Base-by-base conservation (phyloP, 371 early-diverging fungal species). In the Saksenaea oblongispora region DNA sequence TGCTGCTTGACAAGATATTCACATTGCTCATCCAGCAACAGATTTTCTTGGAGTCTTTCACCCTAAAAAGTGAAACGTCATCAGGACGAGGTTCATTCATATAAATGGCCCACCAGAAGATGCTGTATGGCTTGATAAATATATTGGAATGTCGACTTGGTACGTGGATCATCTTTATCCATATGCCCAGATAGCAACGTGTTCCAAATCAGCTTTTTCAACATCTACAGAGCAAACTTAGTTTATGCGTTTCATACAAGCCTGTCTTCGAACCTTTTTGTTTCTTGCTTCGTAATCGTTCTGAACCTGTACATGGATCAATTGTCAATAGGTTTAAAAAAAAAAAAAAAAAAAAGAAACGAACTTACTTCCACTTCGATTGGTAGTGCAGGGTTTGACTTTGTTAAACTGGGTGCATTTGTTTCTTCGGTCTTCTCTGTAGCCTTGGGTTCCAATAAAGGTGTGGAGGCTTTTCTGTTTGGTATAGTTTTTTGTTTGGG, bases 101-200 rank as follows among this genome's bases (percentile, higher is more conserved):
- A 47, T 22, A 4, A n/a, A 26, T 22, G 7, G 0, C 51, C 22
- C 22, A 47, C 51, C 17, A 47, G 51, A 47, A 47, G 17, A 22
- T 8, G 51, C 24, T 47, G 51, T 47, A 47, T 22, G 51, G 51
- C 51, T 47, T 47, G 51, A 22, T 47, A 47, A 47, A 47, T 22
- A 26, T 47, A 47, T 47, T 47, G 51, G 22, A 18, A 47, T 4
- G 22, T 22, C 51, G 22, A 17, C 22, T 47, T 47, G 10, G 51
- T 47, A 47, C 24, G 22, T 4, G 51, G 26, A 47, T 47, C 51
- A 9, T 47, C 51, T 2, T 47, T 47, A 22, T 47, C 51, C 51
- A 47, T 47, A 11, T 22, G 51, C 5, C 51, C 51, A 8, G 17
- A n/a, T 9, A 47, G 22, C 22, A 47, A 47, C 22, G 51, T 47